These are phyloP conservation scores for Leccinum laetum DNA, from an alignment of 1,284 basidiomycete species.

Conservation along the genomic window DNA sequence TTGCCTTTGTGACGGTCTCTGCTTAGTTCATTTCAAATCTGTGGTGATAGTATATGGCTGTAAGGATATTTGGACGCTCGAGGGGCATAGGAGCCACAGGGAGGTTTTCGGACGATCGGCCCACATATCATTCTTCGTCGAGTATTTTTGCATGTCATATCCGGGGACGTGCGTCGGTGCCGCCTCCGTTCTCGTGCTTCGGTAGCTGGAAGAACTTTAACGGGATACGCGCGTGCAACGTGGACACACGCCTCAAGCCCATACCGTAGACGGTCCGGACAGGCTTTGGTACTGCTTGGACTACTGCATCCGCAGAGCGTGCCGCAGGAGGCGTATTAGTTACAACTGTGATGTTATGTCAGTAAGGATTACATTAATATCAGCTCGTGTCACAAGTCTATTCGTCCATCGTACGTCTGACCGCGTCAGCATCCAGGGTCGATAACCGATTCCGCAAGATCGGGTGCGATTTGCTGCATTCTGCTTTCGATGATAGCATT, in stretches of 20 bases:
- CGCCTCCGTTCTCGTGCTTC: constrained; percentile 11
- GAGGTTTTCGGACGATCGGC: constrained; percentile 10
- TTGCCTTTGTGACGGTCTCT: constrained; percentile 23
- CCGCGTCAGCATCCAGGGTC: constrained; percentile 16
- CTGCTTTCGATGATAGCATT: constrained; percentile 42
- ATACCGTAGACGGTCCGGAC: constrained; percentile 7
- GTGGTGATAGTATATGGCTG: constrained; percentile 17
- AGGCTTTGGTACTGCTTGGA: constrained; percentile 23
- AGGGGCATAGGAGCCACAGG: not conserved
- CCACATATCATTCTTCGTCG: constrained; percentile 18
- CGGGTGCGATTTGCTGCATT: constrained; percentile 29
- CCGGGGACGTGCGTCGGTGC: constrained; percentile 8
- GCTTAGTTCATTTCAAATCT: constrained; percentile 23
- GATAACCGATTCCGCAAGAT: constrained; percentile 10
- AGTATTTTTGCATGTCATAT: constrained; percentile 24
- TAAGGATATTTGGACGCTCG: constrained; percentile 2
- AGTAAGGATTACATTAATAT: constrained; percentile 33
- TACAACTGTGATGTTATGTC: constrained; percentile 31
- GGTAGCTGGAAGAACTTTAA: constrained; percentile 1
- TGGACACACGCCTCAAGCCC: constrained; percentile 13
- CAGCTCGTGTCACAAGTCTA: constrained; percentile 13
- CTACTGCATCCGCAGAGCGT: constrained; percentile 21
- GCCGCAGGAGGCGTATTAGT: constrained; percentile 17
- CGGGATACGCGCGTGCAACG: constrained; percentile 11
- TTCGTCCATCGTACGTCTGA: constrained; percentile 8